Evolutionary conservation across 2,329 filamentous ascomycete species (phyloP), one percentile per base, ranked within the genome.

Genomic region (Purpureocillium lavendulum): DNA sequence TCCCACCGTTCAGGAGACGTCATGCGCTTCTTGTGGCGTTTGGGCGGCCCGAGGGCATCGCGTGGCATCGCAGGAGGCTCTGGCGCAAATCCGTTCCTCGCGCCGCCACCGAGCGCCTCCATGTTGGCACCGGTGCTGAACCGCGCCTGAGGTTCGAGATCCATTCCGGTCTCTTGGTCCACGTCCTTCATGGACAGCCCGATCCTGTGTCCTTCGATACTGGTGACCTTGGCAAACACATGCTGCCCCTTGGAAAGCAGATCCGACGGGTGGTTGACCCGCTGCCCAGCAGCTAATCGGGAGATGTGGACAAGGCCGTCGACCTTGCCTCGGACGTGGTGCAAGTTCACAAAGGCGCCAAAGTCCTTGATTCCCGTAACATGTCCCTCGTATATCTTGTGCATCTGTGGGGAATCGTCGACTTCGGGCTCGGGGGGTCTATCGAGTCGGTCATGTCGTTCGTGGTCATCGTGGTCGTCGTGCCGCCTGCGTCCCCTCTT

Each of bases 1-100:
- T 98, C 92, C 90, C 92, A 98, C 55, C 92, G 72, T 58, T 98
- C 92, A 1, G 92, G 92, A 12, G 90, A 96, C 0, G 90, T 97
- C 82, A 97, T 82, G 38, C 92, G 76, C 67, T 98, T 98, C 59
- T 86, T 87, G 40, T 82, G 82, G 34, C 71, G 75, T 48, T 71
- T 71, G 7, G 69, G 62, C 1, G 56, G 51, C 0, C 63, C 63
- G 10, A 65, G 50, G 35, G 38, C 72, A 65, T 66, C 45, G 53
- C 56, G 47, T 37, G 58, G 52, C 57, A 60, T 52, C 9, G 51
- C 44, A 32, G 50, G 38, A 4, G 48, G 15, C 17, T 74, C 56
- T 36, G 67, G 70, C 7, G 67, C 70, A 40, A 77, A 78, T 13
- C 76, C 72, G 43, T 81, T 74, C 38, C 73, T 70, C 9, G 64